phyloP scores from a whole-genome alignment of 257 asterid species.

The Penstemon newberryi region DNA sequence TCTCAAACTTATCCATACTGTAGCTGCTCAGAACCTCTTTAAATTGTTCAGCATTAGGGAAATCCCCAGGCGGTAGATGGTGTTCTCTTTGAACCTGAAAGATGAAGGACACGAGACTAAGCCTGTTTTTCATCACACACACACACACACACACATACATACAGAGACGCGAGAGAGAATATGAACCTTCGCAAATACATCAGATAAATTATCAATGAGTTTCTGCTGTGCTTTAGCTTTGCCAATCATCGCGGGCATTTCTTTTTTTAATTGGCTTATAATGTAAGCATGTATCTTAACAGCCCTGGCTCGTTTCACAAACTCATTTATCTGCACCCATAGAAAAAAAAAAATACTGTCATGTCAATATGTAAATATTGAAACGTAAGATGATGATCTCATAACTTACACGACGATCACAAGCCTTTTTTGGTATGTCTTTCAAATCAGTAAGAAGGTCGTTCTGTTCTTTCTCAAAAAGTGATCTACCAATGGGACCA shows the following conservation, averaged over 20 bases:
- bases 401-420: slow-evolving; percentile 74
- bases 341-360: background rate
- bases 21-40: slow-evolving; percentile 53
- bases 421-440: slow-evolving; percentile 75
- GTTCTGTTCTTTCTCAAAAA: slow-evolving; percentile 76
- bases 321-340: slow-evolving; percentile 65
- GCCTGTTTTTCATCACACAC: background rate
- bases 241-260: slow-evolving; percentile 83
- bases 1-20: slow-evolving; percentile 67
- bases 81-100: slow-evolving; percentile 65
- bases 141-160: background rate
- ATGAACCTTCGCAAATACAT: slow-evolving; percentile 65
- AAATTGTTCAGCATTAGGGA: slow-evolving; percentile 61
- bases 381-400: background rate
- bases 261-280: slow-evolving; percentile 66
- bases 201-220: slow-evolving; percentile 59
- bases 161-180: background rate
- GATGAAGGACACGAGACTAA: background rate
- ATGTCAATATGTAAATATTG: background rate
- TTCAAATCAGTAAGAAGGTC: slow-evolving; percentile 69
- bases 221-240: slow-evolving; percentile 75
- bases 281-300: slow-evolving; percentile 82
- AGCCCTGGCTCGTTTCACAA: slow-evolving; percentile 77
- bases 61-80: slow-evolving; percentile 73
- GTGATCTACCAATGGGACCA: slow-evolving; percentile 72